Conservation (phyloP, 805 yeast species). For the Yamadazyma paraphyllophila region DNA sequence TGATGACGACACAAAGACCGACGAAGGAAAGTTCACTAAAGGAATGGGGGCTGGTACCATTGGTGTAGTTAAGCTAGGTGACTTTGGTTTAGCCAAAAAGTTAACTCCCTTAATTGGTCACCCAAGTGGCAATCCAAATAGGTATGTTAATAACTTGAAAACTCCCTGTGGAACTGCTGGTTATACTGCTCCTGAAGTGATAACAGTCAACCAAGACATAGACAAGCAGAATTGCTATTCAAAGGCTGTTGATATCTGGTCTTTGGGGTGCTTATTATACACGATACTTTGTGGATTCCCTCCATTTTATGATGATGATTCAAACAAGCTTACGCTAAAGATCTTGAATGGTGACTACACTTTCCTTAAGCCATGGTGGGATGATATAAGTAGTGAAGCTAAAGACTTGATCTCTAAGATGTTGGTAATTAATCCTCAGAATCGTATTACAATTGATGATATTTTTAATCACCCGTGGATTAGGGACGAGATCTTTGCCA, state of each 20-base stretch:
- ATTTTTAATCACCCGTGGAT: constrained; percentile 72
- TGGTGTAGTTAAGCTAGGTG: constrained; percentile 64
- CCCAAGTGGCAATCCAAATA: constrained; percentile 14
- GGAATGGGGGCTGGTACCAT: constrained; percentile 63
- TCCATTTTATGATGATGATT: constrained; percentile 72
- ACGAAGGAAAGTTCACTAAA: constrained; percentile 56
- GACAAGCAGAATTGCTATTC: constrained; percentile 49
- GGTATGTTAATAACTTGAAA: constrained; percentile 37
- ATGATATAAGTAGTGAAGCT: constrained; percentile 70
- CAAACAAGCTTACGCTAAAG: constrained; percentile 59
- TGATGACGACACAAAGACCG: constrained; percentile 58
- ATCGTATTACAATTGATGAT: constrained; percentile 66
- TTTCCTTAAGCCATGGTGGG: constrained; percentile 88
- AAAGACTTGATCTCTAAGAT: constrained; percentile 65
- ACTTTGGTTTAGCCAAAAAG: constrained; percentile 67
- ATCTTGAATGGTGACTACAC: constrained; percentile 70
- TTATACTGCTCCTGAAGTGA: constrained; percentile 73
- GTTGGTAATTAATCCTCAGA: constrained; percentile 66
- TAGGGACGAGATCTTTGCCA: constrained; percentile 14
- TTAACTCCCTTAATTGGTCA: constrained; percentile 23
- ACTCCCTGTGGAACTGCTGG: constrained; percentile 80
- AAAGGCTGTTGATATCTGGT: constrained; percentile 72
- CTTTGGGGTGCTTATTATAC: constrained; percentile 67
- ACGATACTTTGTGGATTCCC: constrained; percentile 73
- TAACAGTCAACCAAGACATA: constrained; percentile 29